Percentiles rank a stretch among this genome's conserved stretches.
These are phyloP conservation scores for Arxiozyma heterogenica DNA, from an alignment of 1,139 yeast species.

Conservation along the genomic window DNA sequence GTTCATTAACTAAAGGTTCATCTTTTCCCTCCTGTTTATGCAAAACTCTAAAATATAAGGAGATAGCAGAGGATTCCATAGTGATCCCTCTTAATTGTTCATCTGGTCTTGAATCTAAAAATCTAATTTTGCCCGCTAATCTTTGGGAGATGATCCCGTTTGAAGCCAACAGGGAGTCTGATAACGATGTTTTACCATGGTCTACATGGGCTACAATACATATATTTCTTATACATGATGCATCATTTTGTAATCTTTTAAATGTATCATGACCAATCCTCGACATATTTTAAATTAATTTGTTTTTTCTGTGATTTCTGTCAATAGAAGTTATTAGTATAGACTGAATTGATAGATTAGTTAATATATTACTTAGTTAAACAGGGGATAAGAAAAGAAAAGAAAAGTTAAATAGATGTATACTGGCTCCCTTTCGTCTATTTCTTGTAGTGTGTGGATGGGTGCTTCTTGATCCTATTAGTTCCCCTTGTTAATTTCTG, in stretches of 20 bases:
- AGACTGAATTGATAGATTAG: background rate
- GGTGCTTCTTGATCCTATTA: background rate
- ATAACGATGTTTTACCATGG: conserved; percentile 93
- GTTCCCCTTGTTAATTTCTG: background rate
- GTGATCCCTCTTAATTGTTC: conserved; percentile 96
- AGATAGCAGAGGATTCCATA: conserved; percentile 92
- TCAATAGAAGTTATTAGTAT: background rate
- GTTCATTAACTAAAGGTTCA: conserved; percentile 51
- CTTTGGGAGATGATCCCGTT: conserved; percentile 93
- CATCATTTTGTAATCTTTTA: conserved; percentile 56
- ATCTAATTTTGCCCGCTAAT: conserved; percentile 91
- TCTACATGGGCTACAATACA: conserved; percentile 98
- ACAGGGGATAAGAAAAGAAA: background rate
- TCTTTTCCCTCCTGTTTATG: conserved; percentile 39
- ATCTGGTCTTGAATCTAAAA: conserved; percentile 87
- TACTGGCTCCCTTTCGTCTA: background rate
- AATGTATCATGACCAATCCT: conserved; percentile 53
- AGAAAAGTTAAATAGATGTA: background rate
- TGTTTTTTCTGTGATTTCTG: background rate
- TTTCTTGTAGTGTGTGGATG: background rate
- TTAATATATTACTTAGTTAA: no score
- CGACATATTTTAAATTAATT: conserved; percentile 16
- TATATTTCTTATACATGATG: conserved; percentile 70
- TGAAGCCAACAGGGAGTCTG: conserved; percentile 86
- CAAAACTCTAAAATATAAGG: conserved; percentile 66